phyloP scores from a whole-genome alignment of 768 basidiomycete species.

The Boletus eberwhitei region DNA sequence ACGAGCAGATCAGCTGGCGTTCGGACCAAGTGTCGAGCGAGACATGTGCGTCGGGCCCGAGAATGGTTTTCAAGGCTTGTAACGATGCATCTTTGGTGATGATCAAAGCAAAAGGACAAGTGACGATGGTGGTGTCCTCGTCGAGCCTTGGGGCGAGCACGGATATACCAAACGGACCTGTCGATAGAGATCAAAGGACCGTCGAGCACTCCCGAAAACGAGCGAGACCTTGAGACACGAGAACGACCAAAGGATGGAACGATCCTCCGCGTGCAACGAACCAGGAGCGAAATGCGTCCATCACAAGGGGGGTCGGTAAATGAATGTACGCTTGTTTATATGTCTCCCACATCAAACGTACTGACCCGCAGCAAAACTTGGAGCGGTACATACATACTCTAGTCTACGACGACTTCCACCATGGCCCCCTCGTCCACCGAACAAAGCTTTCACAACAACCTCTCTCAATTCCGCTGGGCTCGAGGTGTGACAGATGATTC shows the following conservation, averaged over 20 bases:
- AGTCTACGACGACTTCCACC: background rate
- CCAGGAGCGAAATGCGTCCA: constrained; percentile 47
- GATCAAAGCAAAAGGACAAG: constrained; percentile 63
- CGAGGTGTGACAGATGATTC: constrained; percentile 70
- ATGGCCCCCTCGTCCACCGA: constrained; percentile 39
- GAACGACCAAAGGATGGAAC: constrained; percentile 46
- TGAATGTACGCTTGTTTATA: background rate
- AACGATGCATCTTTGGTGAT: constrained; percentile 54
- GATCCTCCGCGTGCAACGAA: constrained; percentile 45
- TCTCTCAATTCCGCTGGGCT: constrained; percentile 88
- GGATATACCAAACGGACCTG: constrained; percentile 46
- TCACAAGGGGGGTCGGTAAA: background rate
- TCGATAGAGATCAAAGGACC: constrained; percentile 4
- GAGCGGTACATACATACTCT: too few relatives aligned
- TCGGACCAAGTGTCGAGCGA: constrained; percentile 47
- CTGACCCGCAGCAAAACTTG: background rate
- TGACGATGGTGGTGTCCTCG: constrained; percentile 53
- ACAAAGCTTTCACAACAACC: constrained; percentile 67
- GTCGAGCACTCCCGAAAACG: background rate
- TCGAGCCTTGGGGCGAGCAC: constrained; percentile 50
- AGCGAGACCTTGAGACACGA: constrained; percentile 43
- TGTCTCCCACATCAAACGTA: background rate
- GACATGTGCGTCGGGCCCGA: constrained; percentile 25
- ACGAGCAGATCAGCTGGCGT: constrained; percentile 65
- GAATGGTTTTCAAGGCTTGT: constrained; percentile 40